Percentiles rank a stretch among this genome's conserved stretches.
phyloP scores from a whole-genome alignment of 2,329 filamentous ascomycete species.

The Lecanosticta acicola region DNA sequence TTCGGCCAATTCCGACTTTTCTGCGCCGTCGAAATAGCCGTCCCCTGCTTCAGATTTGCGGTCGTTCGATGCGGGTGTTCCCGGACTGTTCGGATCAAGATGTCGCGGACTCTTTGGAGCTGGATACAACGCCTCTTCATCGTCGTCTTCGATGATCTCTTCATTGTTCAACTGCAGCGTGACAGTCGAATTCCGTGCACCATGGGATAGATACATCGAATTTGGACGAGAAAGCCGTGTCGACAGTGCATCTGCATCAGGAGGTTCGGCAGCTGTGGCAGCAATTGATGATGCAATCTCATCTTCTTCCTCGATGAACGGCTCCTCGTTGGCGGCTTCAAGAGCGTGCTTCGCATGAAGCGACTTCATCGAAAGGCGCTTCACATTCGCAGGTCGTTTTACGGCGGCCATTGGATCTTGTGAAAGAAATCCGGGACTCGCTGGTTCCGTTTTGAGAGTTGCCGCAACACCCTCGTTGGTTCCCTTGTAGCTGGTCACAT shows the following conservation, averaged over 20 bases:
- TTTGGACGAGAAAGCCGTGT: slow-evolving; percentile 12
- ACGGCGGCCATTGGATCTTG: slow-evolving; percentile 5
- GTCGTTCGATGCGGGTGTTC: neutral
- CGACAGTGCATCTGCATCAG: slow-evolving; percentile 20
- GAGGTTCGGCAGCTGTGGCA: slow-evolving; percentile 18
- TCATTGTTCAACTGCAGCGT: slow-evolving; percentile 4
- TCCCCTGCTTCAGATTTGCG: neutral
- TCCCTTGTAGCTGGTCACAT: neutral
- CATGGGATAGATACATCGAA: slow-evolving; percentile 12
- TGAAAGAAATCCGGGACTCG: slow-evolving; percentile 9
- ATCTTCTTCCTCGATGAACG: slow-evolving; percentile 10
- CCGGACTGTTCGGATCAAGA: neutral
- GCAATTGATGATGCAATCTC: slow-evolving; percentile 21
- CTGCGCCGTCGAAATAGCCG: neutral
- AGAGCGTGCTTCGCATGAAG: slow-evolving; percentile 12
- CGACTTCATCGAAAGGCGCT: slow-evolving; percentile 13
- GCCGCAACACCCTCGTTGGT: too few species aligned
- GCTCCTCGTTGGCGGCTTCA: slow-evolving; percentile 35
- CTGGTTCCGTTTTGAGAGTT: too few species aligned
- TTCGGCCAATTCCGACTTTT: slow-evolving; percentile 44
- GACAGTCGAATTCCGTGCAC: neutral
- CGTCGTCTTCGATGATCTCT: slow-evolving; percentile 15
- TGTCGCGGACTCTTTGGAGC: slow-evolving; percentile 4
- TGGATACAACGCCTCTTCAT: slow-evolving; percentile 17
- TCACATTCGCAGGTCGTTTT: slow-evolving; percentile 7